Conservation (phyloP, 345 rosid species). For the Salix brachista region DNA sequence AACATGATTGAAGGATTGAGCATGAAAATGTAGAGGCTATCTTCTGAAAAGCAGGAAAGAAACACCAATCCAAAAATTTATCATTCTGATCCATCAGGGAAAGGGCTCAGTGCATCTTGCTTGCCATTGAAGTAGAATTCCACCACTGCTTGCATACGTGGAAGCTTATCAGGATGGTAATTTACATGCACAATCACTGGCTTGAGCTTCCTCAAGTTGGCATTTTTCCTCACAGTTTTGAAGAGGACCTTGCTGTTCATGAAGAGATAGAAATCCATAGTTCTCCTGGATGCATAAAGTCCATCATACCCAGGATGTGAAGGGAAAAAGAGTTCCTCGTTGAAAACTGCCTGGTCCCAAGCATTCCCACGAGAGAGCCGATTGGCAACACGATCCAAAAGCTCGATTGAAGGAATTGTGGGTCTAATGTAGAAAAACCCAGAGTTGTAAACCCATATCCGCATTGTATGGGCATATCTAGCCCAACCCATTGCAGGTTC, state of each 20-base stretch:
- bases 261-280: constrained; percentile 29
- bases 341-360: constrained; percentile 35
- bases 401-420: constrained; percentile 29
- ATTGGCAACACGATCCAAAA: constrained; percentile 27
- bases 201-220: constrained; percentile 23
- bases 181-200: constrained; percentile 29
- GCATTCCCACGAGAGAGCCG: constrained; percentile 23
- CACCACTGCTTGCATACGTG: constrained; percentile 23
- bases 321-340: constrained; percentile 33
- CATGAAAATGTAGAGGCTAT: background rate
- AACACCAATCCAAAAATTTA: background rate
- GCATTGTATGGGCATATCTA: constrained; percentile 31
- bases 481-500: constrained; percentile 36
- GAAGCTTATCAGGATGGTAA: constrained; percentile 35
- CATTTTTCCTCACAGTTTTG: constrained; percentile 30
- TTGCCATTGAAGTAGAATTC: constrained; percentile 26
- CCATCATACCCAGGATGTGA: constrained; percentile 24
- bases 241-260: constrained; percentile 35
- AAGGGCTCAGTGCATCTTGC: constrained; percentile 23
- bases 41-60: background rate
- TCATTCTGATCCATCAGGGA: constrained; percentile 30
- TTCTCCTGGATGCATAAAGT: constrained; percentile 28
- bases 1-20: background rate
- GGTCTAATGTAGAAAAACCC: constrained; percentile 33
- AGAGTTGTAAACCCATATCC: constrained; percentile 33